Evolutionary conservation across 2,329 filamentous ascomycete species (phyloP).

Genomic region (Aphanoascus verrucosus): DNA sequence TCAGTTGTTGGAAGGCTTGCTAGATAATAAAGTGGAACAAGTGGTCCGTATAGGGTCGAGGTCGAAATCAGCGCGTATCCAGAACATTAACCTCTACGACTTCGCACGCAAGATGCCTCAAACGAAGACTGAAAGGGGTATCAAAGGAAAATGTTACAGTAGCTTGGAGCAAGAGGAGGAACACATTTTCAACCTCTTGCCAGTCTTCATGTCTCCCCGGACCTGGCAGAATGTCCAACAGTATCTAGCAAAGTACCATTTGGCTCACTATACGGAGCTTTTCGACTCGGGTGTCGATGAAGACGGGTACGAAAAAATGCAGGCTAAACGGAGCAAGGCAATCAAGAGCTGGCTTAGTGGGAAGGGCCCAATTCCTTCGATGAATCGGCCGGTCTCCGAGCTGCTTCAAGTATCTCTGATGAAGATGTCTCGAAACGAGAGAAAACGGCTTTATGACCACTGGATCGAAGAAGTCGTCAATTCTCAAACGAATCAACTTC

Average conservation of each 20-base stretch:
- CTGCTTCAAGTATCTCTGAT: neutral
- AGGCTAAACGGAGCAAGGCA: neutral
- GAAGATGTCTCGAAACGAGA: conserved; percentile 1
- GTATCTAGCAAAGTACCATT: neutral
- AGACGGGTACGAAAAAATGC: neutral
- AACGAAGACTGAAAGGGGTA: conserved; percentile 20
- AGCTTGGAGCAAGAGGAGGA: conserved; percentile 12
- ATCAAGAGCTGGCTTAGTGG: conserved; percentile 5
- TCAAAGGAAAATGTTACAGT: conserved; percentile 16
- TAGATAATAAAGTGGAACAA: conserved; percentile 45
- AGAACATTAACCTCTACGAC: conserved; percentile 41
- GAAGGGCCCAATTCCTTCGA: neutral
- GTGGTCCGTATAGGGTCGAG: conserved; percentile 53
- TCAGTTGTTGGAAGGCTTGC: conserved; percentile 55
- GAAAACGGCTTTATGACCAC: neutral
- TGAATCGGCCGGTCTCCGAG: neutral
- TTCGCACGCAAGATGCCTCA: conserved; percentile 28
- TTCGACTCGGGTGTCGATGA: neutral
- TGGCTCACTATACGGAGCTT: neutral
- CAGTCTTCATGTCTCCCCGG: neutral
- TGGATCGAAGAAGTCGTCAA: conserved; percentile 9
- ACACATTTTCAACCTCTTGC: conserved; percentile 3
- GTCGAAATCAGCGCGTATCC: conserved; percentile 45
- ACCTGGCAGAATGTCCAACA: conserved; percentile 1
- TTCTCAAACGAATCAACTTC: conserved; percentile 4